Conservation (phyloP, 192 early-diverging fungal species). For the Linnemannia hyalina region DNA sequence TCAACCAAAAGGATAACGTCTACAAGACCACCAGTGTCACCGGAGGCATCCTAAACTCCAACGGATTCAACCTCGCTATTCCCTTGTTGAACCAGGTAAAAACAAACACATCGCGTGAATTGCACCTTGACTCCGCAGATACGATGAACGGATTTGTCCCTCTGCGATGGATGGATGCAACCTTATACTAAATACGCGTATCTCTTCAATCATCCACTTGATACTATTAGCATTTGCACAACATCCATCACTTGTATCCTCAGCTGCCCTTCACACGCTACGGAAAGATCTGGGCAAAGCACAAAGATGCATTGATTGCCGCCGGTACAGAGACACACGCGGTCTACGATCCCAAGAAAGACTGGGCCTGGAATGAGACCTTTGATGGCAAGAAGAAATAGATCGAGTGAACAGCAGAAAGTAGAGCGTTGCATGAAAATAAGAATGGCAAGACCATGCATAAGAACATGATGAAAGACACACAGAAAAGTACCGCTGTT, state of each 20-base stretch:
- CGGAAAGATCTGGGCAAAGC: constrained; percentile 43
- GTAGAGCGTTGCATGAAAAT: background rate
- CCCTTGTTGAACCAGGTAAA: constrained; percentile 42
- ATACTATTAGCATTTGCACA: constrained; percentile 29
- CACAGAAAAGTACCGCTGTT: background rate
- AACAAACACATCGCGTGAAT: background rate
- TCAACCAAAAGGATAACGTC: constrained; percentile 36
- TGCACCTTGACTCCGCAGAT: background rate
- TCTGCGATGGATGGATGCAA: background rate
- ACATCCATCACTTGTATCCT: constrained; percentile 51
- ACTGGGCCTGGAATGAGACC: constrained; percentile 37
- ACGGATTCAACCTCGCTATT: constrained; percentile 46
- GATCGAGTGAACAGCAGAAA: background rate
- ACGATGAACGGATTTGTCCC: background rate
- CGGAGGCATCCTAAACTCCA: constrained; percentile 31
- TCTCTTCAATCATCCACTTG: background rate
- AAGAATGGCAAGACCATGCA: background rate
- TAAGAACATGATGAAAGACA: background rate
- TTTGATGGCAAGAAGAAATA: constrained; percentile 14
- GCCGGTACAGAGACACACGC: constrained; percentile 41
- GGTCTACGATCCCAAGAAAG: constrained; percentile 28
- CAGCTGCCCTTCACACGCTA: constrained; percentile 48
- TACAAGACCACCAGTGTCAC: constrained; percentile 53
- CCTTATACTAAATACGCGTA: background rate
- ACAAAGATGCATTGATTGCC: constrained; percentile 45